These are phyloP conservation scores for Paracoccidioides lutzii DNA, from an alignment of 2,329 filamentous ascomycete genomes.

Conservation along the genomic window DNA sequence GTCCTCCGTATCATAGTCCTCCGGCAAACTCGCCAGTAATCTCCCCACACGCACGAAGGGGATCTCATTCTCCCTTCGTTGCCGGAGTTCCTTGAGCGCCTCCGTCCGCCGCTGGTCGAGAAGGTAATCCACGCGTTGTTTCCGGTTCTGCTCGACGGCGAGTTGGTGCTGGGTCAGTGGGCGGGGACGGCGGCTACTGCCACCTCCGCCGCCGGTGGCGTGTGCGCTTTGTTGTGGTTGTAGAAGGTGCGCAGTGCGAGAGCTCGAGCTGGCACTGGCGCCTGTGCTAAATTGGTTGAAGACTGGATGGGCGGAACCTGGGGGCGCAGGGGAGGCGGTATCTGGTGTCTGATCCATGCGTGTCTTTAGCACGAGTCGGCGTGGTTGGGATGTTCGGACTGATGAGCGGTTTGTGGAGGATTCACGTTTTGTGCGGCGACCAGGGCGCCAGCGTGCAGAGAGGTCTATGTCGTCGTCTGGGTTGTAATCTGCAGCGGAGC, in stretches of 20 bases:
- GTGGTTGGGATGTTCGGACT: conserved; percentile 18
- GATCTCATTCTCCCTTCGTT: conserved; percentile 27
- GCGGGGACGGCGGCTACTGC: conserved; percentile 28
- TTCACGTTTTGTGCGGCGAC: conserved; percentile 21
- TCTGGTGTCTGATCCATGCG: conserved; percentile 32
- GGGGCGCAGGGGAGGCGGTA: conserved; percentile 31
- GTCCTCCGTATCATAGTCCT: conserved; percentile 36
- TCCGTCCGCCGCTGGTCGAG: conserved; percentile 31
- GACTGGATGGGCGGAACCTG: conserved; percentile 29
- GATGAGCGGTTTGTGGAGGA: conserved; percentile 25
- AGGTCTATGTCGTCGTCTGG: not conserved
- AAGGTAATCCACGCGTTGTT: conserved; percentile 36
- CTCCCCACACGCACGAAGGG: conserved; percentile 30
- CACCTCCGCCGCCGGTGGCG: conserved; percentile 9
- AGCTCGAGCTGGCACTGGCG: not conserved
- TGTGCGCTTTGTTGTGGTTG: conserved; percentile 6
- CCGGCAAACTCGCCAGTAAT: conserved; percentile 30
- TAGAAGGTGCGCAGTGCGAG: not conserved
- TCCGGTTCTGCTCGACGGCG: conserved; percentile 37
- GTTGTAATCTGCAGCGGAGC: not conserved
- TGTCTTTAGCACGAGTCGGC: conserved; percentile 33
- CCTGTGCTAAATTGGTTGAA: conserved; percentile 27
- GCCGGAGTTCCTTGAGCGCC: conserved; percentile 25
- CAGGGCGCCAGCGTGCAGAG: not conserved
- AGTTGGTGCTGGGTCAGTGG: conserved; percentile 39